These are phyloP conservation scores for Colletotrichum theobromicola DNA, from an alignment of 2,329 filamentous ascomycete species.

Conservation along the genomic window DNA sequence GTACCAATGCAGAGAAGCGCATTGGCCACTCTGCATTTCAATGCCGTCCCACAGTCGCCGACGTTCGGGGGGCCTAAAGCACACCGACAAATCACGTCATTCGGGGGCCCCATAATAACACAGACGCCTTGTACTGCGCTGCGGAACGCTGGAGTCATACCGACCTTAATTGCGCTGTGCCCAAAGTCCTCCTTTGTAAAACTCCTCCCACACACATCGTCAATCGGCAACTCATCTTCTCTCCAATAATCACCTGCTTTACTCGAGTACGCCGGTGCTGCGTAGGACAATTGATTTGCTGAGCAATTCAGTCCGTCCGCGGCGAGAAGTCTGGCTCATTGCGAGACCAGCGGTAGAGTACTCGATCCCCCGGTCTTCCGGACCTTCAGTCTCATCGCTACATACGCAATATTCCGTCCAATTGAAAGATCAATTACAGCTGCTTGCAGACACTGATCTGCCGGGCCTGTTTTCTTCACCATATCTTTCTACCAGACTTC, in stretches of 20 bases:
- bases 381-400: background rate
- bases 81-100: slow-evolving; percentile 23
- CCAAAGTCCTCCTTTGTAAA: slow-evolving; percentile 9
- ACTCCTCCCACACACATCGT: background rate
- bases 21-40: background rate
- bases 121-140: background rate
- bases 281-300: slow-evolving; percentile 21
- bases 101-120: slow-evolving; percentile 1
- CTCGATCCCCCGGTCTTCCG: background rate
- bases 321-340: slow-evolving; percentile 26
- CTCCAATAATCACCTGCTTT: slow-evolving; percentile 4
- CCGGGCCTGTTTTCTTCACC: background rate
- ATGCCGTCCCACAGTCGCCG: slow-evolving; percentile 10
- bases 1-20: background rate
- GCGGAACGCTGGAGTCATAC: background rate
- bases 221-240: background rate
- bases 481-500: background rate
- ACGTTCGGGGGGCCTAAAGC: background rate
- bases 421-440: background rate
- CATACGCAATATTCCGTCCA: background rate
- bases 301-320: slow-evolving; percentile 23
- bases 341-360: slow-evolving; percentile 25
- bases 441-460: background rate
- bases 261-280: slow-evolving; percentile 26
- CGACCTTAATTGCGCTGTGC: slow-evolving; percentile 10